Evolutionary conservation across 352 stramenopile species (phyloP).

Genomic region (Pythium volutum): DNA sequence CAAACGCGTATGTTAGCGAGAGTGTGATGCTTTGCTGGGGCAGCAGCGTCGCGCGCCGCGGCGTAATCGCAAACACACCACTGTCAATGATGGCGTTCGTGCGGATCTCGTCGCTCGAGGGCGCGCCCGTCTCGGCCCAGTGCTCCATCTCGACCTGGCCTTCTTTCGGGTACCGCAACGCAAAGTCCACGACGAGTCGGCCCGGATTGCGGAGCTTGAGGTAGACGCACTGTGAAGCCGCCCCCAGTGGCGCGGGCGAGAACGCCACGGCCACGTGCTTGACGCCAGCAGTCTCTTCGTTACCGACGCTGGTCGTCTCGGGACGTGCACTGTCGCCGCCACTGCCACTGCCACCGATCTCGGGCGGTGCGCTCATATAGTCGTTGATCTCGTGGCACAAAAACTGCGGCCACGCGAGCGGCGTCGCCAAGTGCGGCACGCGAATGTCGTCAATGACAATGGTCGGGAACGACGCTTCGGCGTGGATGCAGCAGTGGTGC

Average conservation of each 20-base stretch:
- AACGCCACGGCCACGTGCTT: conserved; percentile 75
- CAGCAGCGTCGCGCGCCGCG: conserved; percentile 51
- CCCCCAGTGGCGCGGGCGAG: conserved; percentile 59
- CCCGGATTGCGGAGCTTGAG: conserved; percentile 88
- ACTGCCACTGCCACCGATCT: not conserved
- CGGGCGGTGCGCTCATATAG: conserved; percentile 49
- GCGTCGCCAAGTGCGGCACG: conserved; percentile 45
- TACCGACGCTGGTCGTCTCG: not conserved
- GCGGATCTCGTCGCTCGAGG: conserved; percentile 71
- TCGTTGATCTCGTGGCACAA: conserved; percentile 70
- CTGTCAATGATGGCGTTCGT: conserved; percentile 81
- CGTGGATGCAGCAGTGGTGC: conserved; percentile 47
- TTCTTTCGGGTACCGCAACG: conserved; percentile 89
- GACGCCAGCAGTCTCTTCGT: conserved; percentile 21
- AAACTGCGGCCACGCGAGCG: conserved; percentile 70
- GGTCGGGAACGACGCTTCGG: conserved; percentile 84
- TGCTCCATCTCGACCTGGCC: conserved; percentile 91
- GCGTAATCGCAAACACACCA: conserved; percentile 61
- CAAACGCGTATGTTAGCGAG: conserved; percentile 65
- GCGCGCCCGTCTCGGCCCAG: conserved; percentile 89
- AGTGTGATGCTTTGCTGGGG: conserved; percentile 63
- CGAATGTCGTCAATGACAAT: conserved; percentile 84
- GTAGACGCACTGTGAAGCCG: conserved; percentile 52
- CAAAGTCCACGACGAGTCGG: conserved; percentile 78
- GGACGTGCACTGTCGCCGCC: not conserved